A percentile compares a stretch with the other conserved stretches of the same genome.
These are phyloP conservation scores for Entelexis sorbosivorans DNA, from an alignment of 1,139 yeast genomes.

Conservation along the genomic window DNA sequence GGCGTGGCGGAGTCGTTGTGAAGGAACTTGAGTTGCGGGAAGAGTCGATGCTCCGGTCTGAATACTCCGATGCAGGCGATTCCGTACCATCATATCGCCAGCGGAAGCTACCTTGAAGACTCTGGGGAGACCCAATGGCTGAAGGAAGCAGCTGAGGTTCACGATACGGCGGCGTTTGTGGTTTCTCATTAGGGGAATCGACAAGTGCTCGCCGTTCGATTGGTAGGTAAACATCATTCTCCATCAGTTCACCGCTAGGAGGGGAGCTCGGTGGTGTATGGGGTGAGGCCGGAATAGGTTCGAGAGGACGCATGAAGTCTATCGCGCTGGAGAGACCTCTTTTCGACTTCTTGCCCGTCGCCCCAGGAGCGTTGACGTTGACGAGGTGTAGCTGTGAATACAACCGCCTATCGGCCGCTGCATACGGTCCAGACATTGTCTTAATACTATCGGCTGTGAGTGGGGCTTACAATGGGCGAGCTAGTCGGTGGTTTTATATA, in stretches of 20 bases:
- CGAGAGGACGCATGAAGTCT: background rate
- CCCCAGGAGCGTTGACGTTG: background rate
- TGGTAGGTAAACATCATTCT: no score
- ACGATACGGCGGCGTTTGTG: background rate
- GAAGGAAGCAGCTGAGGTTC: background rate
- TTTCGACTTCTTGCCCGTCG: background rate
- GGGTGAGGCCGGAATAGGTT: background rate
- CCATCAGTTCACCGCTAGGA: background rate
- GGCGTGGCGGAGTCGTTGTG: background rate
- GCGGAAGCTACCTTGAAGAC: background rate
- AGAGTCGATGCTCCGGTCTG: background rate
- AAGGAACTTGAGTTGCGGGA: background rate
- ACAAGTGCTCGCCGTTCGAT: no score
- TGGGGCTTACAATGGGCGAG: background rate
- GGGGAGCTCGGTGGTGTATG: background rate
- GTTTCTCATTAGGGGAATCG: no score
- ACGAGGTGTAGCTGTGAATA: background rate
- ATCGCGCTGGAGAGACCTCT: background rate
- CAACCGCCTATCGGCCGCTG: background rate
- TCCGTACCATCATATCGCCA: background rate
- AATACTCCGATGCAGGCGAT: background rate
- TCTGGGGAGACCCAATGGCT: background rate
- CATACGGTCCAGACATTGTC: background rate
- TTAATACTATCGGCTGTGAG: background rate
- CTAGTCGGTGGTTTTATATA: background rate